Evolutionary conservation across 2,329 filamentous ascomycete genomes (phyloP).

Genomic region (Pseudocercospora fuligena): DNA sequence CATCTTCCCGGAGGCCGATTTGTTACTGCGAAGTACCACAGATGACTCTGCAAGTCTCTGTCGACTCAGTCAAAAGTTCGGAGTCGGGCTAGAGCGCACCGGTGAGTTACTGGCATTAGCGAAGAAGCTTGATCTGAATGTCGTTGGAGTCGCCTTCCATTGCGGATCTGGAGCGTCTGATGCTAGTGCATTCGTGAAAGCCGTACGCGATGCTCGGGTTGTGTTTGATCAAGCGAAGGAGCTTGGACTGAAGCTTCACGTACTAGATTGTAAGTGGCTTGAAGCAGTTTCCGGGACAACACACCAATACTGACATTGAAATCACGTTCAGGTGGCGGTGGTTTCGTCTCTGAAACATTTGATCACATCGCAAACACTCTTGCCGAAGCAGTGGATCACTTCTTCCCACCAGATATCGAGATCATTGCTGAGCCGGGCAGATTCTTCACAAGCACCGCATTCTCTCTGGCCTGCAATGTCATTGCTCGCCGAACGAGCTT

Average conservation of each 20-base stretch:
- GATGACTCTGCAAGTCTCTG: constrained; percentile 95
- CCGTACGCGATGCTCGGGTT: constrained; percentile 82
- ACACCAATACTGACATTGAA: no score
- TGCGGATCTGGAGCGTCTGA: constrained; percentile 96
- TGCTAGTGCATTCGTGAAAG: constrained; percentile 84
- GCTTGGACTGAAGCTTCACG: constrained; percentile 80
- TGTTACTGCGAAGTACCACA: constrained; percentile 92
- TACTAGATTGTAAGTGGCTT: constrained; percentile 72
- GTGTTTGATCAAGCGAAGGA: constrained; percentile 85
- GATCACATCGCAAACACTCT: constrained; percentile 86
- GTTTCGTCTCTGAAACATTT: constrained; percentile 89
- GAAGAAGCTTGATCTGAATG: constrained; percentile 80
- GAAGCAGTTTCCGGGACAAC: background rate
- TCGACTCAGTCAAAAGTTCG: constrained; percentile 96
- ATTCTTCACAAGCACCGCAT: constrained; percentile 92
- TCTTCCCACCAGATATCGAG: constrained; percentile 82
- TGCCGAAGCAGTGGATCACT: constrained; percentile 77
- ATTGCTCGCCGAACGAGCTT: constrained; percentile 91
- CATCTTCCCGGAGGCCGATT: constrained; percentile 84
- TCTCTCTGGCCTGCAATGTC: constrained; percentile 92
- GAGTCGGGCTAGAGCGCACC: constrained; percentile 83
- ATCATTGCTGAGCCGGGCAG: constrained; percentile 96
- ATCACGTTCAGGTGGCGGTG: constrained; percentile 64
- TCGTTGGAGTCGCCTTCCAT: constrained; percentile 96
- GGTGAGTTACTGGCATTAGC: constrained; percentile 78